Conservation (phyloP, 2,329 filamentous ascomycete species). For the Camillea tinctor region DNA sequence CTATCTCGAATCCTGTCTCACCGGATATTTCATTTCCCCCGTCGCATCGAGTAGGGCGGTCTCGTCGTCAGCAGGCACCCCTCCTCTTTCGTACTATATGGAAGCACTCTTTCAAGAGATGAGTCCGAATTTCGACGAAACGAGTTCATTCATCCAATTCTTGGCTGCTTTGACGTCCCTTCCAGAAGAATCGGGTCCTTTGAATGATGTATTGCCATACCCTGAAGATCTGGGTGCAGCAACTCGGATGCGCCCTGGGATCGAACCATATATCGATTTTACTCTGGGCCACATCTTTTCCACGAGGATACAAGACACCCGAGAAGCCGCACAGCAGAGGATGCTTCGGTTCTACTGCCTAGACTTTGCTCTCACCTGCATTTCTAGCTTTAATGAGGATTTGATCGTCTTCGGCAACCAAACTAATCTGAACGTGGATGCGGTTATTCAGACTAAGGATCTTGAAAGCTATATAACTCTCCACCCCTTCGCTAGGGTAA, state of each 20-base stretch:
- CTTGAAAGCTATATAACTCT: constrained; percentile 78
- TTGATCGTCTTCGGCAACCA: constrained; percentile 82
- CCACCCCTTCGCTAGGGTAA: constrained; percentile 90
- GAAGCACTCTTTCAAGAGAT: constrained; percentile 72
- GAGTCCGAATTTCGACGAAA: constrained; percentile 77
- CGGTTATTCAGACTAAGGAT: constrained; percentile 70
- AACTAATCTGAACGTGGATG: constrained; percentile 72
- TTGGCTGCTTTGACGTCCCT: constrained; percentile 71
- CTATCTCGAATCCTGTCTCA: constrained; percentile 76
- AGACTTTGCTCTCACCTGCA: constrained; percentile 75
- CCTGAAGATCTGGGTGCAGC: constrained; percentile 79
- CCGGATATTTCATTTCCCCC: constrained; percentile 49
- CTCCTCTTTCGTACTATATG: constrained; percentile 38
- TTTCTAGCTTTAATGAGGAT: constrained; percentile 91
- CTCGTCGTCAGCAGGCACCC: constrained; percentile 33
- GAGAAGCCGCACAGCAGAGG: constrained; percentile 66
- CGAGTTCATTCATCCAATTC: constrained; percentile 78
- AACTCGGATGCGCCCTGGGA: constrained; percentile 74
- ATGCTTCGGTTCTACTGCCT: constrained; percentile 78
- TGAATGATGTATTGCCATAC: constrained; percentile 79
- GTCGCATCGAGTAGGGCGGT: constrained; percentile 24
- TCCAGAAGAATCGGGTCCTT: constrained; percentile 54
- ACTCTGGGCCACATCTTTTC: constrained; percentile 77
- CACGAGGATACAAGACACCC: constrained; percentile 61
- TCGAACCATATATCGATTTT: constrained; percentile 92